Conservation (phyloP, 192 early-diverging fungal genomes). For the Neocallimastix lanati region DNA sequence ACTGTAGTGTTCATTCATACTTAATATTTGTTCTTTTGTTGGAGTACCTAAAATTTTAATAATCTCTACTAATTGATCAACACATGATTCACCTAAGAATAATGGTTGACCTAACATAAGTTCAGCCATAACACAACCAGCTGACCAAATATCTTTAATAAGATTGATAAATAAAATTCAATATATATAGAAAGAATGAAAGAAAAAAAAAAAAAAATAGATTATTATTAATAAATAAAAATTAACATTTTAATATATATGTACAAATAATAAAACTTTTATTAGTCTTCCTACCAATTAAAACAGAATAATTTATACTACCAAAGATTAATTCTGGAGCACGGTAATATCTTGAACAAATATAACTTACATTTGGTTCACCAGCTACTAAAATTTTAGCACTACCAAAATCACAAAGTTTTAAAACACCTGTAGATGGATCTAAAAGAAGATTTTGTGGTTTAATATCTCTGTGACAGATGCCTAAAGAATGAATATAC, state of each 20-base stretch:
- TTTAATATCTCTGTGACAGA: conserved; percentile 99
- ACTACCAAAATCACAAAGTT: conserved; percentile 93
- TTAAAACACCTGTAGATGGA: conserved; percentile 74
- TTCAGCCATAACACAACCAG: conserved; percentile 93
- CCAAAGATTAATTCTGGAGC: conserved; percentile 95
- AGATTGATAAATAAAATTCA: no score
- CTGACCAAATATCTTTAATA: conserved; percentile 78
- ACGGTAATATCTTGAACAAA: conserved; percentile 93
- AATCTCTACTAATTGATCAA: conserved; percentile 97
- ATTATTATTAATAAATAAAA: no score
- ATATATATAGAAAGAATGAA: no score
- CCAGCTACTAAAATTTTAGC: conserved; percentile 87
- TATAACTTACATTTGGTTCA: conserved; percentile 96
- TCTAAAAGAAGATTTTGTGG: conserved; percentile 94
- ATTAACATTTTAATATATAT: no score
- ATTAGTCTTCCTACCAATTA: conserved; percentile 28
- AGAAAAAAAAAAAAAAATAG: no score
- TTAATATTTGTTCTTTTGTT: conserved; percentile 82
- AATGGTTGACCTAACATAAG: conserved; percentile 81
- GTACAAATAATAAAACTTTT: no score
- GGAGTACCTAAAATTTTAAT: conserved; percentile 98
- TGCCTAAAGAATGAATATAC: conserved; percentile 84
- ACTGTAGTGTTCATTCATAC: conserved; percentile 96
- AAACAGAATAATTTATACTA: conserved; percentile 76
- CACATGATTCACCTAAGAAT: conserved; percentile 90